These are phyloP conservation scores for Diaporthe batatas DNA, from an alignment of 2,329 filamentous ascomycete species.

Conservation along the genomic window DNA sequence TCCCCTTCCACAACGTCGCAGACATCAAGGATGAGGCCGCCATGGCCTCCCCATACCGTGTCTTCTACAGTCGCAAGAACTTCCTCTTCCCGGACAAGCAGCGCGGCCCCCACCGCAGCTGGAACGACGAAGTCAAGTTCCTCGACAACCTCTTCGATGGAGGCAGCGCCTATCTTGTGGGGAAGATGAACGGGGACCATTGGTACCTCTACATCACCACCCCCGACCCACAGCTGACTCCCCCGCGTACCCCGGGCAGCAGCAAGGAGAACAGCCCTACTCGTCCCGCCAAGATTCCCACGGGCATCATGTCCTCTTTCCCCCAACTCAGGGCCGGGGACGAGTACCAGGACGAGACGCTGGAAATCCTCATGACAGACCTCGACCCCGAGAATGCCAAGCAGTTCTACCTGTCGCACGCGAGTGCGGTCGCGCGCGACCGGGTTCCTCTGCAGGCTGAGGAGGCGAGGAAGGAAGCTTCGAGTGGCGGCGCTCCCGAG, in stretches of 20 bases:
- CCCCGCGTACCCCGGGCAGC: conserved; percentile 80
- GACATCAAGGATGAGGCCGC: conserved; percentile 76
- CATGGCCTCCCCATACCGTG: conserved; percentile 89
- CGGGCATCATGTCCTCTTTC: conserved; percentile 57
- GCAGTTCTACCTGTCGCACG: conserved; percentile 78
- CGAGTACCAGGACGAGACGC: conserved; percentile 78
- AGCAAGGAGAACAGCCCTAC: conserved; percentile 54
- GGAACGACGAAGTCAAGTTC: conserved; percentile 94
- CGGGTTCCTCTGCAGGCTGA: conserved; percentile 78
- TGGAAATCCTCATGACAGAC: conserved; percentile 81
- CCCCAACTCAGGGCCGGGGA: conserved; percentile 50
- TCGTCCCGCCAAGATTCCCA: conserved; percentile 69
- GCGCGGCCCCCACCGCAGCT: conserved; percentile 94
- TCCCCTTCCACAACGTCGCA: conserved; percentile 81
- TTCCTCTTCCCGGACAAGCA: conserved; percentile 96
- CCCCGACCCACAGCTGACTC: conserved; percentile 83
- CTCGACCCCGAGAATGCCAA: conserved; percentile 77
- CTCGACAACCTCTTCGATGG: conserved; percentile 92
- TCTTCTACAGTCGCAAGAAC: conserved; percentile 99
- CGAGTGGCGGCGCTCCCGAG: conserved; percentile 52
- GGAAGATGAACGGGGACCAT: conserved; percentile 99
- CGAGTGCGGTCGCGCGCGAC: conserved; percentile 90
- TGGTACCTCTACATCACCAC: conserved; percentile 99
- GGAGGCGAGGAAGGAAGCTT: conserved; percentile 71
- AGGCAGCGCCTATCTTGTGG: conserved; percentile 98